Evolutionary conservation across 2,329 filamentous ascomycete genomes (phyloP), one percentile per base, ranked within the genome.

Genomic region (Diplodia mutila): DNA sequence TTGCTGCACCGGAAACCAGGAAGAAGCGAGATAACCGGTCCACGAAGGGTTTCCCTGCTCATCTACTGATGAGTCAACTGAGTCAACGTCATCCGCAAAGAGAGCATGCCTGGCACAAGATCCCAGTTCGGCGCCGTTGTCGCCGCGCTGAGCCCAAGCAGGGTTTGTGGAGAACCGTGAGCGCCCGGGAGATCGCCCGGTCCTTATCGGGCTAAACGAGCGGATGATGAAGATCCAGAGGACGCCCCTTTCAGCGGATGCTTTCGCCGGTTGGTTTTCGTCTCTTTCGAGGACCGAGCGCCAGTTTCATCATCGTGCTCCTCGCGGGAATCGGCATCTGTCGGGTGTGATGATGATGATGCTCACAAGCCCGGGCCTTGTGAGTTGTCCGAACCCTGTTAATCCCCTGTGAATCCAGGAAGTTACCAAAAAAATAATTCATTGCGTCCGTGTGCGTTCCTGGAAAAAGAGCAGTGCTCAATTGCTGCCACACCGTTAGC

Each of bases 151-250:
- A 59, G 55, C n/a, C 34, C 34, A 42, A n/a, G 23, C 37, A 59
- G 37, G 55, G 55, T 46, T 61, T 32, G 57, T 61, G 39, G 57
- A 61, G 57, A 61, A 39, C 25, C 16, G 39, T 32, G 23, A 29
- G 16, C 8, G 11, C 46, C 57, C 57, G 57, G 57, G n/a, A 48
- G 57, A 61, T 61, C 57, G 25, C 39, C 57, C 39, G 16, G 25
- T 46, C 34, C 55, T 61, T 29, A 42, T 61, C 23, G 46, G 37
- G 55, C 23, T 49, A 42, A 61, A 48, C 39, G 57, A 42, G 25
- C 29, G 39, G 39, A 6, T 61, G 42, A 61, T 32, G 25, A 42
- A 48, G 18, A 61, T 61, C 39, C 57, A 61, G 34, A 37, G 23
- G 37, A 4, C 39, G 7, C 23, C 55, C n/a, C 14, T 42, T 23